These are phyloP conservation scores for Funneliformis geosporum DNA, from an alignment of 192 early-diverging fungal species.

Conservation along the genomic window DNA sequence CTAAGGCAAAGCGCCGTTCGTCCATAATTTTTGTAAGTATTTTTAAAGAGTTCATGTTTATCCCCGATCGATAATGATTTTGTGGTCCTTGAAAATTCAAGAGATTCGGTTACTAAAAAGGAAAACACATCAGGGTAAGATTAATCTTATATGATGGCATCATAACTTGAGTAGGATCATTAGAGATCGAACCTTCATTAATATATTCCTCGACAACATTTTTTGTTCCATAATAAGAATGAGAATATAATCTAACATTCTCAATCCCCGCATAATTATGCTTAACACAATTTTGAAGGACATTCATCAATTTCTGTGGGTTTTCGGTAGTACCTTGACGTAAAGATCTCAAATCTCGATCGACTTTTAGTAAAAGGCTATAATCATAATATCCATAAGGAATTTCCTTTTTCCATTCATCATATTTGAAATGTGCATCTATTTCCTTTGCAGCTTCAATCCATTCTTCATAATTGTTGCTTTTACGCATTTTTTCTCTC, in stretches of 20 bases:
- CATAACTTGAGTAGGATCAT: background rate
- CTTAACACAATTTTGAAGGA: constrained; percentile 64
- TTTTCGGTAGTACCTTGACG: constrained; percentile 35
- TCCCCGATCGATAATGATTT: constrained; percentile 48
- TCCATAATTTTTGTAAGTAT: constrained; percentile 68
- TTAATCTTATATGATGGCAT: constrained; percentile 5
- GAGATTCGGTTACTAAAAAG: constrained; percentile 49
- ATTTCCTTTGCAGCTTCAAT: constrained; percentile 56
- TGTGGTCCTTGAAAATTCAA: constrained; percentile 41
- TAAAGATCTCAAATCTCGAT: constrained; percentile 45
- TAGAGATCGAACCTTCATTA: constrained; percentile 52
- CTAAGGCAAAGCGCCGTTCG: constrained; percentile 75
- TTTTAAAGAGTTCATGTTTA: constrained; percentile 65
- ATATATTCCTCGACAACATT: constrained; percentile 67
- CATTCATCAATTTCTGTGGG: constrained; percentile 49
- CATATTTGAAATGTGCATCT: constrained; percentile 66
- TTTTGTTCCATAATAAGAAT: constrained; percentile 77
- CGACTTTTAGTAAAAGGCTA: constrained; percentile 61
- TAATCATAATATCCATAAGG: constrained; percentile 67
- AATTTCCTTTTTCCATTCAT: constrained; percentile 67
- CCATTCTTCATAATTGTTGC: constrained; percentile 66
- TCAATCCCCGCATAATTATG: constrained; percentile 78
- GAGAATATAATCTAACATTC: constrained; percentile 70
- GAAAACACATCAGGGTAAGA: background rate
- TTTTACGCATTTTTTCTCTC: constrained; percentile 51